Percentiles rank a stretch among this genome's conserved stretches.
Conservation (phyloP, 78 protist species). For the Dictyostelium firmibasis region DNA sequence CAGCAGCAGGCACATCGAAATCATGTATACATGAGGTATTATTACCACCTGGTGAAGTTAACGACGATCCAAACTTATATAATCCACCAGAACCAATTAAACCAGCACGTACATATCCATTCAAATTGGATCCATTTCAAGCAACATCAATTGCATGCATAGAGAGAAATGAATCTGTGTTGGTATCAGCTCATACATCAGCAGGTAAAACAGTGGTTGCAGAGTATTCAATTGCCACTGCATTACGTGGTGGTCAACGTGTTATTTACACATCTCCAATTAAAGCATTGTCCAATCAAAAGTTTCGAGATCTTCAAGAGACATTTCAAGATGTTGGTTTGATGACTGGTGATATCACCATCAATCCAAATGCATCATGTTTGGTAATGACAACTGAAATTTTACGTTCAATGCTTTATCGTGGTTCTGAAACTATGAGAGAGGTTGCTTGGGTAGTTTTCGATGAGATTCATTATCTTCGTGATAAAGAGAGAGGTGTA, state of each 20-base stretch:
- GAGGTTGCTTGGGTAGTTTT: constrained; percentile 95
- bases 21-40: constrained; percentile 69
- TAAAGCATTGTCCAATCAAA: constrained; percentile 96
- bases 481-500: constrained; percentile 95
- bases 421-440: constrained; percentile 95
- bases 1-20: constrained; percentile 45
- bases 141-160: constrained; percentile 83
- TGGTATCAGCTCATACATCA: constrained; percentile 99
- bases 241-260: constrained; percentile 76
- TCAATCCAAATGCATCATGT: constrained; percentile 90
- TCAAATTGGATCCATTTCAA: constrained; percentile 94
- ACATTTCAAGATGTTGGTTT: constrained; percentile 91
- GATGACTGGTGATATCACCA: constrained; percentile 95
- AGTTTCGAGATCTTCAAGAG: constrained; percentile 91
- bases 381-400: constrained; percentile 97
- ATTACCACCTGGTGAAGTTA: constrained; percentile 28
- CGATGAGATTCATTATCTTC: constrained; percentile 96
- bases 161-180: constrained; percentile 92
- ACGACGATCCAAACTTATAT: constrained; percentile 22
- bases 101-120: constrained; percentile 90
- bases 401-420: constrained; percentile 97
- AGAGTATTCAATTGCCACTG: constrained; percentile 94
- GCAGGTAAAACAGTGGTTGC: constrained; percentile 99
- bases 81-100: constrained; percentile 61
- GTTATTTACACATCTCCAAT: constrained; percentile 97